phyloP scores from a whole-genome alignment of 768 basidiomycete genomes.

The Boletus reticuloceps region DNA sequence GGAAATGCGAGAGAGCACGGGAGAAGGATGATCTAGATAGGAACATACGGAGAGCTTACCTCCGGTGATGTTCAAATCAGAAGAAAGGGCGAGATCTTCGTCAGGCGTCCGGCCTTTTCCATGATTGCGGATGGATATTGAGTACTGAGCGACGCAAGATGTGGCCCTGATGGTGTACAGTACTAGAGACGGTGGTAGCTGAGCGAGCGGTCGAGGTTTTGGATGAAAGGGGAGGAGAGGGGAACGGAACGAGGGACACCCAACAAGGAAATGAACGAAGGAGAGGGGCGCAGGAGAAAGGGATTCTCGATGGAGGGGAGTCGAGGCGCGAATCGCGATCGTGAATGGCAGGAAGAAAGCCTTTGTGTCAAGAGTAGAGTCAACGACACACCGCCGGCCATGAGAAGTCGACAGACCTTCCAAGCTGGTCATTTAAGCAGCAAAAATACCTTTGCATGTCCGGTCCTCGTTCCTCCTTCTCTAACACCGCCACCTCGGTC shows the following conservation, averaged over 20 bases:
- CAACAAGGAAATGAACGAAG: conserved; percentile 1
- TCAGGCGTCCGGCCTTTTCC: conserved; percentile 20
- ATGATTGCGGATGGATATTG: conserved; percentile 18
- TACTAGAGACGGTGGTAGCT: not conserved
- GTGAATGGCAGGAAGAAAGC: too few relatives aligned
- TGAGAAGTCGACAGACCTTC: not conserved
- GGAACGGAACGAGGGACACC: not conserved
- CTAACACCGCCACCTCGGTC: not conserved
- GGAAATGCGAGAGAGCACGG: conserved; percentile 4
- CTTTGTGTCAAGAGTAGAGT: too few relatives aligned
- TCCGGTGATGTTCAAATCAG: conserved; percentile 20
- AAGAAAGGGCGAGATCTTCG: conserved; percentile 10
- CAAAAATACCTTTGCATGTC: not conserved
- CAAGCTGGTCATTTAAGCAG: conserved; percentile 1
- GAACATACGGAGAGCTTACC: conserved; percentile 23
- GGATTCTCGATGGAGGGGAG: conserved; percentile 14
- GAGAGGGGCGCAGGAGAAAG: not conserved
- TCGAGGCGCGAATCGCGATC: conserved; percentile 3
- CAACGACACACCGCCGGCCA: too few relatives aligned
- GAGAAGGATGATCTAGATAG: conserved; percentile 9
- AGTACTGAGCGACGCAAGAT: too few relatives aligned
- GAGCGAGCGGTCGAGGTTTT: not conserved
- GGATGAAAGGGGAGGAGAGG: not conserved
- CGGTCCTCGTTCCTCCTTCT: not conserved
- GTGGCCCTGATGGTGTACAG: not conserved